Evolutionary conservation across 1,284 basidiomycete genomes (phyloP).

Genomic region (Austroboletus olivaceoglutinosus): DNA sequence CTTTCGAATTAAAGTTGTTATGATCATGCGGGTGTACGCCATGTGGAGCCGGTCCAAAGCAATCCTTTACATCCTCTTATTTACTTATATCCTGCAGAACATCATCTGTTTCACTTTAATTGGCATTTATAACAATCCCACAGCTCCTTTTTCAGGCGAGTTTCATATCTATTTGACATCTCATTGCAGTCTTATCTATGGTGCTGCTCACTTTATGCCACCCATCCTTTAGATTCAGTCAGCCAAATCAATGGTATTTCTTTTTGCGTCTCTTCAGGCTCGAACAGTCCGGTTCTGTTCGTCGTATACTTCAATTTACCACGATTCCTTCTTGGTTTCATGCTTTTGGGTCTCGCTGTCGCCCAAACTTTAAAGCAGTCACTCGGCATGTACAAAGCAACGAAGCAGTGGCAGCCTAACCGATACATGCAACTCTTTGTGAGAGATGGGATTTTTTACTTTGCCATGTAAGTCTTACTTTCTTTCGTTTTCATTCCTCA

Average conservation of each 20-base stretch:
- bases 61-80: constrained; percentile 4
- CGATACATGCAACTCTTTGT: no score
- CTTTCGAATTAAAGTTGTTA: constrained; percentile 9
- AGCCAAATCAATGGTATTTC: not conserved
- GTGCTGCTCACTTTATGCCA: not conserved
- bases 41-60: constrained; percentile 9
- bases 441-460: constrained; percentile 8
- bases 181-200: not conserved
- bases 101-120: not conserved
- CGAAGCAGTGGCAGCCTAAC: no score
- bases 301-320: not conserved
- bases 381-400: constrained; percentile 3
- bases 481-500: no score
- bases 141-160: not conserved
- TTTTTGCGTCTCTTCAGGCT: not conserved
- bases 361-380: not conserved
- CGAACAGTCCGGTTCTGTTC: fast-evolving
- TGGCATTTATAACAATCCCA: not conserved
- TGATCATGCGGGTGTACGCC: constrained; percentile 5
- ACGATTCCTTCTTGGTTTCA: not conserved
- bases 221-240: no score
- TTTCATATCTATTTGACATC: not conserved
- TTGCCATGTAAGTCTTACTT: constrained; percentile 9
- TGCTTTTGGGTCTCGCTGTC: not conserved
- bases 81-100: not conserved